Evolutionary conservation across 169 alveolate species (phyloP), one percentile per base, ranked within the genome.

Genomic region (Theileria equi): DNA sequence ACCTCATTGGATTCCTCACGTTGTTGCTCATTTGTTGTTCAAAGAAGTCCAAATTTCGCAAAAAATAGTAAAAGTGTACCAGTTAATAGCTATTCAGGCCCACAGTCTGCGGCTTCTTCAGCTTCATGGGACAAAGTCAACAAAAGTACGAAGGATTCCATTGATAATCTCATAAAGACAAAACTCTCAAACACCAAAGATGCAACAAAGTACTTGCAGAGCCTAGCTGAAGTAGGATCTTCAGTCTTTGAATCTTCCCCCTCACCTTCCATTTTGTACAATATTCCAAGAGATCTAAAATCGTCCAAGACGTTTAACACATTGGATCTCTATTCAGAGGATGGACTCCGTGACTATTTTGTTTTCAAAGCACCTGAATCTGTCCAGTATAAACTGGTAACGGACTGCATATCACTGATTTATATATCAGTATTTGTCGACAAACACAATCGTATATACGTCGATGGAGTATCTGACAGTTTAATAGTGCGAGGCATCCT

Each of bases 401-500:
- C 44, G 26, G 86, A 67, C 1, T 77, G 86, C 41, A 28, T 57
- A 5, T 28, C 82, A 0, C 61, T 69, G 7, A 60, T 77, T 16
- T 65, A 40, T 59, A 34, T 77, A 16, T 62, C 81, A 1, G 67
- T 58, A 6, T 26, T 41, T 19, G 72, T 74, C 25, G 73, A 74
- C 26, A 11, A 40, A 21, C 17, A 60, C 23, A 59, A 43, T 4
- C 7, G 38, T 16, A 52, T 77, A 28, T 58, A 65, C 28, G 60
- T 77, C 21, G 86, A 77, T 32, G 86, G 86, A 2, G 68, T 63
- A 21, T 65, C 86, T 1, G 81, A 77, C 36, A 62, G 80, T 26
- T 55, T 77, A 29, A 53, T 77, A 21, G 48, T 53, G 40, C 65
- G 52, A 53, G 74, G 73, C 3, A 52, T 47, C 1, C 19, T 77